phyloP scores from a whole-genome alignment of 805 yeast genomes.

The Ogataea chonburiensis region DNA sequence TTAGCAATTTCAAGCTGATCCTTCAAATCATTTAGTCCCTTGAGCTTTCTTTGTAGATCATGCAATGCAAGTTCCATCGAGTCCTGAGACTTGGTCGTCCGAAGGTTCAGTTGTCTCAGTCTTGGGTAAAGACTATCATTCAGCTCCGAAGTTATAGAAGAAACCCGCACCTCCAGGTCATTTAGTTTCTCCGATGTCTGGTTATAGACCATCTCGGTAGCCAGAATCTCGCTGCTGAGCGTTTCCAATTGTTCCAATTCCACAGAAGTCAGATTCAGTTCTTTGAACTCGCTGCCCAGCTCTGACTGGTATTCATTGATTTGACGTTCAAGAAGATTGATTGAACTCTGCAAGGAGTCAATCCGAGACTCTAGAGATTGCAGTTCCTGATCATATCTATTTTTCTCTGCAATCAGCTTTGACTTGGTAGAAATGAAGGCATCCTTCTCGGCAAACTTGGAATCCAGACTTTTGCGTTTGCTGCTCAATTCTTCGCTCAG shows the following conservation, averaged over 20 bases:
- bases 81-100: conserved; percentile 8
- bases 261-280: conserved; percentile 42
- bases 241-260: conserved; percentile 46
- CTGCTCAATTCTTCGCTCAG: conserved; percentile 44
- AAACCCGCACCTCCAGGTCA: conserved; percentile 46
- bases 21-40: conserved; percentile 12
- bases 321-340: conserved; percentile 40
- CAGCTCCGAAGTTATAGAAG: conserved; percentile 53
- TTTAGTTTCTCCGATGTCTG: conserved; percentile 39
- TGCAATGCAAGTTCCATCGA: conserved; percentile 12
- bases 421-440: conserved; percentile 43
- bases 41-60: conserved; percentile 23
- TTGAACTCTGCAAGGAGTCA: conserved; percentile 34
- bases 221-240: conserved; percentile 38
- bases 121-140: conserved; percentile 58
- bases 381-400: conserved; percentile 45
- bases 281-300: conserved; percentile 50
- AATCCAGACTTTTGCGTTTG: conserved; percentile 43
- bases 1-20: conserved; percentile 31
- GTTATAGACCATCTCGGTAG: conserved; percentile 41
- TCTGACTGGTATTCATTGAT: conserved; percentile 48
- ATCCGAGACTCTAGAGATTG: conserved; percentile 36
- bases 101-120: conserved; percentile 36
- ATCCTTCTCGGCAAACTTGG: conserved; percentile 41
- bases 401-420: conserved; percentile 40